Base-by-base conservation (phyloP, 2,329 filamentous ascomycete genomes). In the Aspergillus pseudoglaucus region DNA sequence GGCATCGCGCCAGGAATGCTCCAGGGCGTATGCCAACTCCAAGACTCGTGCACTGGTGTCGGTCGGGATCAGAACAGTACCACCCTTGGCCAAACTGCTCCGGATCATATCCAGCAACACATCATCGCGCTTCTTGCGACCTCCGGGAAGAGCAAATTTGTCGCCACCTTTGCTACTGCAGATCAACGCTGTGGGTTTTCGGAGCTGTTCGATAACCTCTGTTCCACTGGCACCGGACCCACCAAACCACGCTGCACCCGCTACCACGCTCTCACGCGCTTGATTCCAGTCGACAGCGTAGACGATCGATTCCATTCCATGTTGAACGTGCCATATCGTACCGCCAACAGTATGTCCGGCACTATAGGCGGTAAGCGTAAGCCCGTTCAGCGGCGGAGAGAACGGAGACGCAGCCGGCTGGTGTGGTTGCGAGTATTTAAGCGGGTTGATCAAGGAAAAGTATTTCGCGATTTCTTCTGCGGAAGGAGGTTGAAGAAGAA, bases 201-300 rank as follows among this genome's bases (percentile, higher is more conserved):
- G 84, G 58, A 98, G 70, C 62, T 94, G 88, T 68, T 98, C 93
- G 47, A 95, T 90, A 17, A 98, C 89, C 64, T 96, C 90, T 7
- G 88, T 85, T 17, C 89, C 88, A 37, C 88, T 88, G 0, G 81
- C 82, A 25, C 85, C 87, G 18, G 84, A 84, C 5, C 88, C 88
- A 41, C 88, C 89, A 38, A 98, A 78, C 89, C 93, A 97, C 22
- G 91, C 90, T 18, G 93, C 93, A 53, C 91, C 91, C 0, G 91
- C 84, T 50, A 95, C 84, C 14, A 97, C 90, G 69, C 95, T 95
- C 66, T 98, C 93, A 57, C 89, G 83, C n/a, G 87, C 89, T 69
- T 96, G 90, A 59, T 96, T 96, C 93, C 93, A 98, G 63, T 97
- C 91, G 15, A 96, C 88, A 0, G 93, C 91, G 61, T 98, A 97